phyloP scores from a whole-genome alignment of 2,329 filamentous ascomycete genomes.

The Aciculosporium take region DNA sequence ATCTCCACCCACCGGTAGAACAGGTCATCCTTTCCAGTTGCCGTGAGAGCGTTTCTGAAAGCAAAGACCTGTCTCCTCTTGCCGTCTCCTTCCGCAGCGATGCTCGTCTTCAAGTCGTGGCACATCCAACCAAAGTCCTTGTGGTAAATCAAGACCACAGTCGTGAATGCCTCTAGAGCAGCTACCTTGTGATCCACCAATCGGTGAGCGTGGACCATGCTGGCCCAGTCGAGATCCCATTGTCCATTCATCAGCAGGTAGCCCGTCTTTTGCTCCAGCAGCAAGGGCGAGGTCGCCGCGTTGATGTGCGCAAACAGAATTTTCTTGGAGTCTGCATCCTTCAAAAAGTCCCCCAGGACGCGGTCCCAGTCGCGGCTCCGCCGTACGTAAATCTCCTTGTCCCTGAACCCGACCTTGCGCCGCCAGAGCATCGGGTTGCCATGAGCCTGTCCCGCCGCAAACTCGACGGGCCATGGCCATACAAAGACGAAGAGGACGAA shows the following conservation, averaged over 20 bases:
- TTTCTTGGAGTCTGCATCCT: conserved; percentile 35
- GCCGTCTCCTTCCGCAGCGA: conserved; percentile 42
- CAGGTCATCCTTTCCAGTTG: conserved; percentile 70
- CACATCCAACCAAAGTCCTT: conserved; percentile 52
- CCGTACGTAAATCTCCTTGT: conserved; percentile 68
- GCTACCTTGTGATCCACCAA: conserved; percentile 51
- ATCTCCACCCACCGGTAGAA: conserved; percentile 92
- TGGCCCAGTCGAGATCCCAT: conserved; percentile 77
- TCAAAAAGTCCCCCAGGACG: conserved; percentile 39
- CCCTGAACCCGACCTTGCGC: conserved; percentile 58
- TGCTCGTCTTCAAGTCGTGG: conserved; percentile 44
- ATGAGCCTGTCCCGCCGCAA: conserved; percentile 45
- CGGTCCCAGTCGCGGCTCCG: conserved; percentile 61
- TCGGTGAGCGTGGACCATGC: conserved; percentile 60
- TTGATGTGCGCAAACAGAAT: conserved; percentile 48
- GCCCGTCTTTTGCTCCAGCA: conserved; percentile 65
- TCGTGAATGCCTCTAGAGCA: conserved; percentile 53
- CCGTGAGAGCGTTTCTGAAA: conserved; percentile 62
- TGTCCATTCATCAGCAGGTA: conserved; percentile 73
- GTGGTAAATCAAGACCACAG: conserved; percentile 54
- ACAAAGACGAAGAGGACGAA: conserved; percentile 54
- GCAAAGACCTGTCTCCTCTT: conserved; percentile 60
- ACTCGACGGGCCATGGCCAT: conserved; percentile 60
- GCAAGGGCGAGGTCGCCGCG: conserved; percentile 52
- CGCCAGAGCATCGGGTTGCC: conserved; percentile 61